Evolutionary conservation across 2,329 filamentous ascomycete species (phyloP).

Genomic region (Fusarium odoratissimum): DNA sequence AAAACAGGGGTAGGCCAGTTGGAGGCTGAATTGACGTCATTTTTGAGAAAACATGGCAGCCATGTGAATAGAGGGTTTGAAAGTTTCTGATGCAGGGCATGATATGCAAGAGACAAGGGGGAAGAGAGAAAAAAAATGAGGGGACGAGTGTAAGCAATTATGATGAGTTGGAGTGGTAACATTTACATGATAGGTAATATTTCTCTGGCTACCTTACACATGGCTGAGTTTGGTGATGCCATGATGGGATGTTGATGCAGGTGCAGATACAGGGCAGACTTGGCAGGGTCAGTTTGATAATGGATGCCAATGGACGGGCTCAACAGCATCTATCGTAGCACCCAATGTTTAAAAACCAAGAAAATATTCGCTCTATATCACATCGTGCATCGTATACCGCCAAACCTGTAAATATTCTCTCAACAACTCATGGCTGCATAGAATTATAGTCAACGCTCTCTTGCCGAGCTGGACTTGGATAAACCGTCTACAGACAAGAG

Average conservation of each 20-base stretch:
- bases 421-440: not conserved
- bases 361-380: not conserved
- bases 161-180: slow-evolving; percentile 3
- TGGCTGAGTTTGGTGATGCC: slow-evolving; percentile 7
- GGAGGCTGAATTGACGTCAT: slow-evolving; percentile 37
- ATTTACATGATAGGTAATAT: not conserved
- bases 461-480: not conserved
- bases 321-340: not conserved
- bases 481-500: not conserved
- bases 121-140: not conserved
- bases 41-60: not conserved
- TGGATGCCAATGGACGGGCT: not conserved
- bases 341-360: not conserved
- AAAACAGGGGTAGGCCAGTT: slow-evolving; percentile 22
- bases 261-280: slow-evolving; percentile 5
- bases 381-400: not conserved
- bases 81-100: not conserved
- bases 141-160: not conserved
- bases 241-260: slow-evolving; percentile 5
- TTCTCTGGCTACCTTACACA: not conserved
- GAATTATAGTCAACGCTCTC: not conserved
- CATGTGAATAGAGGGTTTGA: slow-evolving; percentile 17
- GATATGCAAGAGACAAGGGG: slow-evolving; percentile 12
- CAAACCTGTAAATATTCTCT: not conserved
- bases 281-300: slow-evolving; percentile 17